Percentiles rank a stretch among this genome's conserved stretches.
These are phyloP conservation scores for Insectozyma bohioensis DNA, from an alignment of 1,139 yeast species.

Conservation along the genomic window DNA sequence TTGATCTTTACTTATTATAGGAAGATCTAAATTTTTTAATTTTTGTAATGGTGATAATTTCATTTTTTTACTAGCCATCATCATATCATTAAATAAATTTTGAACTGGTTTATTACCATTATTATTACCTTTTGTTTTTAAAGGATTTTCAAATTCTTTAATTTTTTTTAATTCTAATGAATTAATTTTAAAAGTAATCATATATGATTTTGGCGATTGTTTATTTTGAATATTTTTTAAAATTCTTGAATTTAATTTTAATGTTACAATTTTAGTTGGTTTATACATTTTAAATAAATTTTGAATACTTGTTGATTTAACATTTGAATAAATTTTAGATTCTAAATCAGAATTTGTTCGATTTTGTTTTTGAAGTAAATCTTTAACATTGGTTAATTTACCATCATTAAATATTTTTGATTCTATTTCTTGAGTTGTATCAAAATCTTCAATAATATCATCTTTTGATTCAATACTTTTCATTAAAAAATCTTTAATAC, in stretches of 20 bases:
- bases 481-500: no score
- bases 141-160: slow-evolving; percentile 30
- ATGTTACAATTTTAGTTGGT: slow-evolving; percentile 13
- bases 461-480: no score
- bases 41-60: slow-evolving; percentile 25
- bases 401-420: no score
- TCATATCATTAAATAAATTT: slow-evolving; percentile 26
- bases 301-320: slow-evolving; percentile 25
- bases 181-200: slow-evolving; percentile 30
- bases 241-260: slow-evolving; percentile 25
- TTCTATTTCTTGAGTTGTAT: no score
- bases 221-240: slow-evolving; percentile 26
- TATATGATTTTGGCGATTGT: slow-evolving; percentile 24
- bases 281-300: slow-evolving; percentile 18
- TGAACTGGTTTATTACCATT: slow-evolving; percentile 10
- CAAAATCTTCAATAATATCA: no score
- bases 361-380: not conserved
- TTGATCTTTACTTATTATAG: slow-evolving; percentile 16
- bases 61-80: slow-evolving; percentile 22
- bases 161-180: slow-evolving; percentile 25
- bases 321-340: slow-evolving; percentile 10
- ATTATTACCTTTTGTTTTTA: slow-evolving; percentile 27
- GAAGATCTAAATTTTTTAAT: slow-evolving; percentile 23
- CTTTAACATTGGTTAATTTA: no score
- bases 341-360: slow-evolving; percentile 7